Conservation (phyloP, 306 rosid species). For the Sicyos edulis region DNA sequence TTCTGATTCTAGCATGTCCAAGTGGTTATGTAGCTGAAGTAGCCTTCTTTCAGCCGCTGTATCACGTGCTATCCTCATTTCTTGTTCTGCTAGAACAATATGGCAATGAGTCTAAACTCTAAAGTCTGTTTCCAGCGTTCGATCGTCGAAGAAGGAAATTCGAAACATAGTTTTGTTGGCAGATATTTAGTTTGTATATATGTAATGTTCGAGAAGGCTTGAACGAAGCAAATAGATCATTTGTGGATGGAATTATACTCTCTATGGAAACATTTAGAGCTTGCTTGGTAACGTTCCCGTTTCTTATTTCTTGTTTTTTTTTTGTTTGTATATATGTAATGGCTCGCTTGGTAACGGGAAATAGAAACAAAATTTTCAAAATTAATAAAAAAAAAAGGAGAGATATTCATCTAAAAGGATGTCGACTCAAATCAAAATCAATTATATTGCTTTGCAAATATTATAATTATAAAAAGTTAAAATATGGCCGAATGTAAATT, state of each 20-base stretch:
- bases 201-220: not conserved
- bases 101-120: not conserved
- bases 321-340: too few relatives aligned
- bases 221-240: not conserved
- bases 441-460: too few relatives aligned
- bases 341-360: too few relatives aligned
- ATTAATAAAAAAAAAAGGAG: too few relatives aligned
- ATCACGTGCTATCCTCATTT: not conserved
- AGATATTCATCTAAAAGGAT: too few relatives aligned
- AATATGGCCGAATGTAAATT: too few relatives aligned
- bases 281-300: too few relatives aligned
- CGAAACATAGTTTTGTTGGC: not conserved
- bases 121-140: not conserved
- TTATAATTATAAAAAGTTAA: too few relatives aligned
- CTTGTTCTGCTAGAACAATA: not conserved
- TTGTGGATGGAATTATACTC: too few relatives aligned
- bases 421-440: too few relatives aligned
- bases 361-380: too few relatives aligned
- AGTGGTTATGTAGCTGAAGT: conserved; percentile 32
- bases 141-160: not conserved
- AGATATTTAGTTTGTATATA: not conserved
- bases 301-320: not conserved
- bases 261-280: too few relatives aligned
- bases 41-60: not conserved
- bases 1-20: conserved; percentile 30